These are phyloP conservation scores for Trichoderma sp. DNA, from an alignment of 2,329 filamentous ascomycete species.

Conservation along the genomic window DNA sequence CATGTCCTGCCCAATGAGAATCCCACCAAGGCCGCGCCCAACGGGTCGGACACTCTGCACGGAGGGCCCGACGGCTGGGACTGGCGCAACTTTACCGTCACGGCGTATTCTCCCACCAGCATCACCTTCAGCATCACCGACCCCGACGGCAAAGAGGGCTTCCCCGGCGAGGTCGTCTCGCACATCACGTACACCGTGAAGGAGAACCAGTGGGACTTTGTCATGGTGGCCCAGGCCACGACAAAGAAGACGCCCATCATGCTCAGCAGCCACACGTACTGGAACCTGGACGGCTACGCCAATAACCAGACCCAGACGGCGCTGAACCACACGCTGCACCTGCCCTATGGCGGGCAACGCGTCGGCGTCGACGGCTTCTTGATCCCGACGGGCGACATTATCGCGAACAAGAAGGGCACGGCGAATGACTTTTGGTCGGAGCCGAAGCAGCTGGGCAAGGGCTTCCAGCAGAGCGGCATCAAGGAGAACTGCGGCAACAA, in stretches of 20 bases:
- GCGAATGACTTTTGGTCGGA: constrained; percentile 82
- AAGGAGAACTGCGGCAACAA: constrained; percentile 75
- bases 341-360: constrained; percentile 74
- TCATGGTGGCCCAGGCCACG: constrained; percentile 70
- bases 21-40: constrained; percentile 52
- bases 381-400: constrained; percentile 75
- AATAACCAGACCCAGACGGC: constrained; percentile 69
- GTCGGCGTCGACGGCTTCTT: constrained; percentile 71
- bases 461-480: constrained; percentile 65
- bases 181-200: constrained; percentile 74
- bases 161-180: constrained; percentile 76
- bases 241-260: constrained; percentile 82
- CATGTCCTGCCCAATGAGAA: constrained; percentile 67
- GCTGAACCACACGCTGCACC: constrained; percentile 72
- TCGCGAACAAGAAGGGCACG: constrained; percentile 67
- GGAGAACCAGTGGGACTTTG: constrained; percentile 70
- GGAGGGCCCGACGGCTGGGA: constrained; percentile 75
- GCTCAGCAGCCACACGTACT: constrained; percentile 75
- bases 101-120: constrained; percentile 65
- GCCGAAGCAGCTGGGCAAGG: constrained; percentile 77
- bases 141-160: constrained; percentile 72
- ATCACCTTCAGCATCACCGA: constrained; percentile 79
- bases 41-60: constrained; percentile 68
- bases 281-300: constrained; percentile 80
- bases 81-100: constrained; percentile 76